Conservation (phyloP, 441 rosid genomes). For the Aleurites moluccanus region DNA sequence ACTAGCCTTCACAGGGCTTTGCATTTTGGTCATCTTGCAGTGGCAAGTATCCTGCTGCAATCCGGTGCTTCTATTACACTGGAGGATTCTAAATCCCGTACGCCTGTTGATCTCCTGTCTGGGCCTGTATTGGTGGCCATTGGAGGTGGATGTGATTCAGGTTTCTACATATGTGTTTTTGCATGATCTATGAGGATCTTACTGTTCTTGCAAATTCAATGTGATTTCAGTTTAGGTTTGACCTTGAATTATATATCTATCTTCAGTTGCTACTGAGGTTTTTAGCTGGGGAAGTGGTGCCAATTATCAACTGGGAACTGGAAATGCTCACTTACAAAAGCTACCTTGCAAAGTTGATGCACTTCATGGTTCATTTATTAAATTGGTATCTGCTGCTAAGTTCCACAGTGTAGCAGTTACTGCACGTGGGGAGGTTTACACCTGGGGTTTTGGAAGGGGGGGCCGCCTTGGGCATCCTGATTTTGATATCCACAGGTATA, state of each 20-base stretch:
- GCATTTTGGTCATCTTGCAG: slow-evolving; percentile 98
- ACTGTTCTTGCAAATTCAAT: slow-evolving; percentile 19
- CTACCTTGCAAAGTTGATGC: slow-evolving; percentile 93
- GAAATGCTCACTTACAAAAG: slow-evolving; percentile 86
- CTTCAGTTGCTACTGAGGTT: slow-evolving; percentile 76
- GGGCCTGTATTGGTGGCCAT: slow-evolving; percentile 82
- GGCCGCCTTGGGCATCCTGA: slow-evolving; percentile 99
- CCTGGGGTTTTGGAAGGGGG: slow-evolving; percentile 99
- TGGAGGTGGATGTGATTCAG: slow-evolving; percentile 51
- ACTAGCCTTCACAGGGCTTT: slow-evolving; percentile 97
- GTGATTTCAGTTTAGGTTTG: slow-evolving; percentile 11
- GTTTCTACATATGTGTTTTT: slow-evolving; percentile 39
- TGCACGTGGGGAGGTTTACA: slow-evolving; percentile 75
- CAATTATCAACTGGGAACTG: slow-evolving; percentile 98
- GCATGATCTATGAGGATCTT: slow-evolving; percentile 19
- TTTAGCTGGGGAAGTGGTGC: slow-evolving; percentile 99
- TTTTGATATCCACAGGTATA: slow-evolving; percentile 96
- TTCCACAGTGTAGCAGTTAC: slow-evolving; percentile 93
- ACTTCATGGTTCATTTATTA: slow-evolving; percentile 66
- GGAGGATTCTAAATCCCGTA: slow-evolving; percentile 78
- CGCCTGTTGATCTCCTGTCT: slow-evolving; percentile 85
- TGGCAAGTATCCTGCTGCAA: slow-evolving; percentile 80
- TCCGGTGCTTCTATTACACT: slow-evolving; percentile 70
- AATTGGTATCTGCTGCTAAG: slow-evolving; percentile 88
- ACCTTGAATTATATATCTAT: slow-evolving; percentile 25